These are phyloP conservation scores for Linnemannia schmuckeri DNA, from an alignment of 192 early-diverging fungal genomes.

Conservation along the genomic window DNA sequence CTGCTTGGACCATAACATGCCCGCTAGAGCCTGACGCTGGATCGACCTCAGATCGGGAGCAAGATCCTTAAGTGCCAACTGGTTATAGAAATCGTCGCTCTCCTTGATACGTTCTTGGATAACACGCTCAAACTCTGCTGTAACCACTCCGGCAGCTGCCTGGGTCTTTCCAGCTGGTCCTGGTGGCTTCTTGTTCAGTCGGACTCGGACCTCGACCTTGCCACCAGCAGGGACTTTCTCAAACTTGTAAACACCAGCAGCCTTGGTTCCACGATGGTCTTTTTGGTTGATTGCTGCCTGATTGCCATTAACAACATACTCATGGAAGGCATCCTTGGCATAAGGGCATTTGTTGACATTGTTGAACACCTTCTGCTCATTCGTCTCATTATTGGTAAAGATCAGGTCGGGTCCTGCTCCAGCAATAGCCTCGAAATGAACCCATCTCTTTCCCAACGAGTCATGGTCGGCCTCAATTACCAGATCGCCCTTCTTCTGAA, in stretches of 20 bases:
- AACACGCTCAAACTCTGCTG: slow-evolving; percentile 26
- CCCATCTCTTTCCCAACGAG: slow-evolving; percentile 23
- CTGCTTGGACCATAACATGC: slow-evolving; percentile 55
- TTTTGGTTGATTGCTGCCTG: slow-evolving; percentile 44
- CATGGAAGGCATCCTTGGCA: slow-evolving; percentile 64
- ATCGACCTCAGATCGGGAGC: slow-evolving; percentile 16
- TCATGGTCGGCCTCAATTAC: slow-evolving; percentile 33
- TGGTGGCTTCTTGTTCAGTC: slow-evolving; percentile 23
- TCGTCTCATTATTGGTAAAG: slow-evolving; percentile 68
- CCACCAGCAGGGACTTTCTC: slow-evolving; percentile 57
- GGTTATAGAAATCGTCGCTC: slow-evolving; percentile 25
- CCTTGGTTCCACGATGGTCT: slow-evolving; percentile 60
- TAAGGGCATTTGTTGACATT: slow-evolving; percentile 50
- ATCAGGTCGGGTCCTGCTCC: slow-evolving; percentile 38
- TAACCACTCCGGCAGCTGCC: not conserved
- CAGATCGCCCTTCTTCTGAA: slow-evolving; percentile 22
- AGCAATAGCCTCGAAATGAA: slow-evolving; percentile 27
- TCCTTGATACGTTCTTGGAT: slow-evolving; percentile 29
- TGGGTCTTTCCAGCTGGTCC: not conserved
- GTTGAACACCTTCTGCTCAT: slow-evolving; percentile 55
- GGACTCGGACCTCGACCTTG: slow-evolving; percentile 38
- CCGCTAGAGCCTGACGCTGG: slow-evolving; percentile 48
- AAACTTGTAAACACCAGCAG: slow-evolving; percentile 59
- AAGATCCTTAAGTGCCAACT: slow-evolving; percentile 13
- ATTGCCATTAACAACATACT: slow-evolving; percentile 55